A percentile compares a stretch with the other conserved stretches of the same genome.
Conservation (phyloP, 2,329 filamentous ascomycete genomes). For the Elsinoe arachidis region DNA sequence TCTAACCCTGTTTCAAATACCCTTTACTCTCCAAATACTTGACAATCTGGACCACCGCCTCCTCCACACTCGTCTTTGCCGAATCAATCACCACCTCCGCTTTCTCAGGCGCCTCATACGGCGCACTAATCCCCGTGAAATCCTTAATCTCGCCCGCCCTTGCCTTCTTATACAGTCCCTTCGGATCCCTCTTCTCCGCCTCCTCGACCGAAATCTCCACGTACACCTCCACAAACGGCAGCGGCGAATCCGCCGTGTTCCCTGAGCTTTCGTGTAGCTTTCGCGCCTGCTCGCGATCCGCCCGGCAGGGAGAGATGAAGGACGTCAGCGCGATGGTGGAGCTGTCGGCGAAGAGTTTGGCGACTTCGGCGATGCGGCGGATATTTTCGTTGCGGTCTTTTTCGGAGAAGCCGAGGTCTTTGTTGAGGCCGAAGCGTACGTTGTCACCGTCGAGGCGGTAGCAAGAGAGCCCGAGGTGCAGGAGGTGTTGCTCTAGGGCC, state of each 20-base stretch:
- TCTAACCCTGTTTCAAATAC: conserved; percentile 38
- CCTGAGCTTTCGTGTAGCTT: conserved; percentile 57
- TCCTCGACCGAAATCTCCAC: conserved; percentile 87
- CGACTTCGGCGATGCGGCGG: conserved; percentile 88
- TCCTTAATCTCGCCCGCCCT: conserved; percentile 89
- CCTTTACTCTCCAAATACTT: conserved; percentile 66
- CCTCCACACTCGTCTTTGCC: conserved; percentile 73
- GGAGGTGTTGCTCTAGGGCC: conserved; percentile 90
- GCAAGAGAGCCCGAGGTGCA: conserved; percentile 71
- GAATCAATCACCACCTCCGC: conserved; percentile 84
- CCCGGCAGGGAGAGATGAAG: conserved; percentile 92
- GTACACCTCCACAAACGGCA: conserved; percentile 89
- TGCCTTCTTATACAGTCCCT: conserved; percentile 97
- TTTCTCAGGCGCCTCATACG: conserved; percentile 81
- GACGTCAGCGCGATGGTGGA: conserved; percentile 82
- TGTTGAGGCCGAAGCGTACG: conserved; percentile 95
- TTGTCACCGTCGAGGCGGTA: conserved; percentile 98
- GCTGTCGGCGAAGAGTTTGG: conserved; percentile 90
- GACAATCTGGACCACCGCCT: conserved; percentile 78
- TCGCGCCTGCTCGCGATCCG: conserved; percentile 75
- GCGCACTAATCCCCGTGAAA: conserved; percentile 90
- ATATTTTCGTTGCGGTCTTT: conserved; percentile 97
- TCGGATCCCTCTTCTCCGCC: conserved; percentile 90
- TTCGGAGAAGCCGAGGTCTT: conserved; percentile 90
- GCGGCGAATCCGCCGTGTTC: conserved; percentile 47